Percentiles rank a stretch among this genome's conserved stretches.
Conservation (phyloP, 2,329 filamentous ascomycete genomes). For the Stromatinia cepivora region DNA sequence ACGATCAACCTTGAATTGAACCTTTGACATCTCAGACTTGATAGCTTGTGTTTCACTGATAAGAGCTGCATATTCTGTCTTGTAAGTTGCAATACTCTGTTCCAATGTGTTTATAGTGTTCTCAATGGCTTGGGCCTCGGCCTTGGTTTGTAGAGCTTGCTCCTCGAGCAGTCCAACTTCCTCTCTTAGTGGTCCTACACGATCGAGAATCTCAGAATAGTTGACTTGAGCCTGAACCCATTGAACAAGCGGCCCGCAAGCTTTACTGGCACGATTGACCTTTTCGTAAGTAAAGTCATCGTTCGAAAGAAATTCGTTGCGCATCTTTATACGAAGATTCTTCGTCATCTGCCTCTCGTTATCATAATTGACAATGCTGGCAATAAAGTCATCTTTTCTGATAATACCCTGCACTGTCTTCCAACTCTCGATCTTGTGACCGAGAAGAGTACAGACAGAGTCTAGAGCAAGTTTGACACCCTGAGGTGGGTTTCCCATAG, state of each 20-base stretch:
- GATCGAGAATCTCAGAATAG: conserved; percentile 95
- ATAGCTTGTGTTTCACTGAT: conserved; percentile 98
- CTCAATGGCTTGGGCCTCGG: conserved; percentile 87
- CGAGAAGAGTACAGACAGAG: conserved; percentile 92
- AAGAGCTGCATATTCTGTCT: conserved; percentile 90
- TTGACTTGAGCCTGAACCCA: conserved; percentile 97
- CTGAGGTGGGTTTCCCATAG: conserved; percentile 88
- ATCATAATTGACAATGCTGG: conserved; percentile 95
- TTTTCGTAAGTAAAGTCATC: conserved; percentile 95
- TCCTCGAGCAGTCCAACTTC: conserved; percentile 88
- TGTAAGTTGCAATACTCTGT: conserved; percentile 89
- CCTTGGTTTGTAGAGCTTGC: conserved; percentile 86
- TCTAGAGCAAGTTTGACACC: conserved; percentile 92
- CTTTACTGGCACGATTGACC: conserved; percentile 94
- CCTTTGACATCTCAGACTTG: conserved; percentile 93
- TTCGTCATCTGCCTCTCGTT: conserved; percentile 95
- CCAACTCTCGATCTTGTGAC: conserved; percentile 88
- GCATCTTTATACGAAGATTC: conserved; percentile 80
- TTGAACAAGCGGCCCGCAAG: conserved; percentile 93
- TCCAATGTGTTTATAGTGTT: conserved; percentile 83
- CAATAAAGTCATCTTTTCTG: conserved; percentile 93
- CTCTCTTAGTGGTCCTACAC: conserved; percentile 86
- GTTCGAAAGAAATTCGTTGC: conserved; percentile 85
- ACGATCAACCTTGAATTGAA: conserved; percentile 97
- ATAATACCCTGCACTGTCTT: conserved; percentile 87